Evolutionary conservation across 495 filamentous ascomycete genomes (phyloP).

Genomic region (Aspergillus taichungensis): DNA sequence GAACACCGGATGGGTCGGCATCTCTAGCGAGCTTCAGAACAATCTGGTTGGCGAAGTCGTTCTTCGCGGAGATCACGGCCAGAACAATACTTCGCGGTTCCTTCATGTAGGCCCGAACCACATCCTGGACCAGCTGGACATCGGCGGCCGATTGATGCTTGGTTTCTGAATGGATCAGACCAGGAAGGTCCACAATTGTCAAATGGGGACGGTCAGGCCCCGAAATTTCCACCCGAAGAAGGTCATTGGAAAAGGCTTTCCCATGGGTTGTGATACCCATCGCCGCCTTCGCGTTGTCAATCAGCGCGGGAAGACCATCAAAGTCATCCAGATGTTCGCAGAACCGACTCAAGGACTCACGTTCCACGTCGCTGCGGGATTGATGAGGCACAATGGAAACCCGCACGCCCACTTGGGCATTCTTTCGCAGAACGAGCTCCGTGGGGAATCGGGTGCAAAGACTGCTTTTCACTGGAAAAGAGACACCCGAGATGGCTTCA

Average conservation of each 20-base stretch:
- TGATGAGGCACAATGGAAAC: slow-evolving; percentile 32
- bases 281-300: slow-evolving; percentile 39
- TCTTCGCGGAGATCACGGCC: slow-evolving; percentile 44
- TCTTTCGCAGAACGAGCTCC: slow-evolving; percentile 46
- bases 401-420: slow-evolving; percentile 14
- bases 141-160: slow-evolving; percentile 38
- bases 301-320: slow-evolving; percentile 25
- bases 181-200: slow-evolving; percentile 49
- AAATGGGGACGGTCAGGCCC: slow-evolving; percentile 45
- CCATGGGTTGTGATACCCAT: slow-evolving; percentile 41
- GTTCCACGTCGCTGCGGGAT: slow-evolving; percentile 15
- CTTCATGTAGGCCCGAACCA: slow-evolving; percentile 44
- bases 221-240: slow-evolving; percentile 43
- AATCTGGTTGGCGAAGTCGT: slow-evolving; percentile 40
- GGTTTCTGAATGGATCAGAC: slow-evolving; percentile 40
- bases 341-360: slow-evolving; percentile 20
- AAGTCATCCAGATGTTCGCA: slow-evolving; percentile 25
- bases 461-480: slow-evolving; percentile 45
- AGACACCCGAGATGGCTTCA: slow-evolving; percentile 55
- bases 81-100: slow-evolving; percentile 44
- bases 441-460: slow-evolving; percentile 52
- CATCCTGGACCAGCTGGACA: slow-evolving; percentile 33
- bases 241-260: slow-evolving; percentile 37
- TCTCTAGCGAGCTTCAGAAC: slow-evolving; percentile 36
- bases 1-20: slow-evolving; percentile 31